These are phyloP conservation scores for Malassezia obtusa DNA, from an alignment of 1,284 basidiomycete species.

Conservation along the genomic window DNA sequence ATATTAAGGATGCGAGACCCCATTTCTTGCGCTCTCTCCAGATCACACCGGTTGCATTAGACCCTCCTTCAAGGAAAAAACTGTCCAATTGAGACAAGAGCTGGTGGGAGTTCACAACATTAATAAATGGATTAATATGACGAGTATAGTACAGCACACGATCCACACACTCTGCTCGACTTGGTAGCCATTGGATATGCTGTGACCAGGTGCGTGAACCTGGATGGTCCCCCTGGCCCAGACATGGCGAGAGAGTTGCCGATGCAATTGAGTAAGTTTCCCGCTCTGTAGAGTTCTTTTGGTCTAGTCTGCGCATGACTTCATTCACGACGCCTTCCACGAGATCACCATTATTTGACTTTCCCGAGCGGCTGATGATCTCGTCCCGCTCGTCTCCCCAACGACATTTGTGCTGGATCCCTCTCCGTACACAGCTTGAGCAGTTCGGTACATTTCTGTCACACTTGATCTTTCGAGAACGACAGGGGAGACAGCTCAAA, in stretches of 20 bases:
- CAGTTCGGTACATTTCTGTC: neutral
- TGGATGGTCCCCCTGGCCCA: neutral
- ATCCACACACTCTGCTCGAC: neutral
- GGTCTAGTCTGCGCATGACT: neutral
- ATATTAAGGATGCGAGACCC: neutral
- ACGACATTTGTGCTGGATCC: neutral
- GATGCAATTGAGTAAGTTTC: neutral
- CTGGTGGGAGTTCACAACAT: neutral
- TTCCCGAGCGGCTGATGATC: neutral
- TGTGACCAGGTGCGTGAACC: neutral
- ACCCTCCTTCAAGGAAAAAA: neutral
- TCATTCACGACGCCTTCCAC: neutral
- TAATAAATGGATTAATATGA: neutral
- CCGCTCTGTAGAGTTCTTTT: neutral
- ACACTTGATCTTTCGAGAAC: neutral
- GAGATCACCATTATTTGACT: neutral
- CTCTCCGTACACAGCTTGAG: neutral
- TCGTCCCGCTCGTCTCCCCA: neutral
- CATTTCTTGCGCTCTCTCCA: neutral
- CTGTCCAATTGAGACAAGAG: neutral
- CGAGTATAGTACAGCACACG: neutral
- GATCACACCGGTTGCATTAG: neutral
- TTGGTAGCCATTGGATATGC: neutral
- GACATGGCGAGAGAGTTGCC: neutral
- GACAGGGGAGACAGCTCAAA: neutral